Conservation (phyloP, 2,329 filamentous ascomycete genomes). For the Aspergillus aculeatus region DNA sequence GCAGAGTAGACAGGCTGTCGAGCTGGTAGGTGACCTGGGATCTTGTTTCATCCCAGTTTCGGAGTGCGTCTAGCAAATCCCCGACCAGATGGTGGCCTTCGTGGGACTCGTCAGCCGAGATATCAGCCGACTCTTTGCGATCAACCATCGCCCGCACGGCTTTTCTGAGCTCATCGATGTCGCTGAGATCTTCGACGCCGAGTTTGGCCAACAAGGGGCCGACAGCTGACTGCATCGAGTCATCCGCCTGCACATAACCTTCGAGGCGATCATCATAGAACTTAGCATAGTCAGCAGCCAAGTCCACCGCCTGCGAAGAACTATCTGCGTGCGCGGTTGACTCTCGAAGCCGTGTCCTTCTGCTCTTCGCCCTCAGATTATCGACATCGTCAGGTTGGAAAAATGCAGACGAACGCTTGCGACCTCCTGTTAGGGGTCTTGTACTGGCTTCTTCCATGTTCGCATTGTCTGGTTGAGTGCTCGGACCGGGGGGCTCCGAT, state of each 20-base stretch:
- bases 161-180: constrained; percentile 40
- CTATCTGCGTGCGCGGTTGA: constrained; percentile 48
- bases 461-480: constrained; percentile 22
- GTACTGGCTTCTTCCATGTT: constrained; percentile 30
- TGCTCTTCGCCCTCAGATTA: constrained; percentile 58
- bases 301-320: constrained; percentile 46
- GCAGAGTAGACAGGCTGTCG: constrained; percentile 50
- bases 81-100: constrained; percentile 33
- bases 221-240: constrained; percentile 56
- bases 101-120: constrained; percentile 19
- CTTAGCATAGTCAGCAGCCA: constrained; percentile 53
- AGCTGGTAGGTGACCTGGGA: constrained; percentile 46
- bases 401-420: constrained; percentile 62
- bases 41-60: constrained; percentile 48
- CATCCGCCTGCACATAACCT: constrained; percentile 55
- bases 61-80: constrained; percentile 46
- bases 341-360: constrained; percentile 60
- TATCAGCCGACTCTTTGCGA: constrained; percentile 19
- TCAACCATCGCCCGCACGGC: constrained; percentile 21
- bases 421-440: constrained; percentile 42
- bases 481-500: constrained; percentile 19
- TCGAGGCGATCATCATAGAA: constrained; percentile 57
- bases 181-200: constrained; percentile 47
- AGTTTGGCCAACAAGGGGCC: constrained; percentile 54
- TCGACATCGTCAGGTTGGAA: constrained; percentile 60